Evolutionary conservation across 2,329 filamentous ascomycete species (phyloP), one percentile per base, ranked within the genome.

Genomic region (Fonsecaea erecta): DNA sequence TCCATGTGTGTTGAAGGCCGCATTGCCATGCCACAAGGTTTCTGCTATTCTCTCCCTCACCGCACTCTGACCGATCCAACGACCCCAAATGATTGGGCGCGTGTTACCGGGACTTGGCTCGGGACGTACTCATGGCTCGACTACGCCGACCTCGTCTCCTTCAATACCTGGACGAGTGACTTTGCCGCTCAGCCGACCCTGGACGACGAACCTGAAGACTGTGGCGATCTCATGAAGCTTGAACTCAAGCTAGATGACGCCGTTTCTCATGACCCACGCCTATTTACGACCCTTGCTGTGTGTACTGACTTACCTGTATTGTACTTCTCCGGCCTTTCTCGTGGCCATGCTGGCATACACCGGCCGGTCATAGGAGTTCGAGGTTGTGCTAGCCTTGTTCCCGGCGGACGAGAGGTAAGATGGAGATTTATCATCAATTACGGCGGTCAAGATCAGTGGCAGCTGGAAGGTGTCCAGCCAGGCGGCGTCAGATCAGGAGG

Each of bases 401-500:
- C 68, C 4, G 65, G 70, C 11, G 69, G 66, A 12, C 62, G 67
- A 40, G 69, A 72, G 48, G 71, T 72, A 4, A 60, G 70, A 57
- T 73, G 71, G 71, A 60, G 64, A 30, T 71, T 69, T 48, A 66
- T 73, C 57, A 69, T 73, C 56, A 65, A 55, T 30, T 73, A 73
- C 51, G 60, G 56, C 18, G 70, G 71, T 16, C 59, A 63, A 30
- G 71, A 73, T 52, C 70, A 72, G 55, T 73, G 71, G 71, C 71
- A 70, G 54, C 54, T 73, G 26, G 71, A 73, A 64, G 70, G 71
- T 18, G 62, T 72, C 9, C 71, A 73, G 59, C 71, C 71, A 34
- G 71, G 71, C 4, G 71, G 71, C 11, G 43, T 71, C 28, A 58
- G 68, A 21, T 71, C 70, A 0, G 71, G 71, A 18, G 70, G 69